These are phyloP conservation scores for Gossypium raimondii DNA, from an alignment of 345 rosid species.

Conservation along the genomic window DNA sequence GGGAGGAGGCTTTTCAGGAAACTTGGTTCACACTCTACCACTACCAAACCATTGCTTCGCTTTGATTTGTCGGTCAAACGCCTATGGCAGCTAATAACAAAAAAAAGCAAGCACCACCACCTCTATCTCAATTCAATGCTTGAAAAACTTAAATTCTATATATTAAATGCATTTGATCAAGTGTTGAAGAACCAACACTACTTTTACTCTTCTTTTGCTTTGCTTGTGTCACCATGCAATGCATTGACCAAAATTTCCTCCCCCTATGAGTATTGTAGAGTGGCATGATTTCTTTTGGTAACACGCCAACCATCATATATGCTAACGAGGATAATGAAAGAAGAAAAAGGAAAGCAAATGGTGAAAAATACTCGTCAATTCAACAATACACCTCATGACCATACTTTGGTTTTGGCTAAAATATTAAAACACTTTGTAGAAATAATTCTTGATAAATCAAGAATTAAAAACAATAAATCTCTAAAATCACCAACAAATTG, in stretches of 20 bases:
- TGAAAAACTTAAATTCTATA: background rate
- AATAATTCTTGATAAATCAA: too few species aligned
- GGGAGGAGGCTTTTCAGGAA: constrained; percentile 1
- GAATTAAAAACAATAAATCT: too few species aligned
- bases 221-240: background rate
- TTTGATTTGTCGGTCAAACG: background rate
- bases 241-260: background rate
- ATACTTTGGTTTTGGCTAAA: background rate
- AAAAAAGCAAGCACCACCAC: background rate
- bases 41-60: background rate
- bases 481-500: too few species aligned
- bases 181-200: background rate
- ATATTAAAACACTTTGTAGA: too few species aligned
- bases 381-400: background rate
- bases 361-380: background rate
- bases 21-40: constrained; percentile 1
- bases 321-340: background rate
- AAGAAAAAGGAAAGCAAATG: background rate
- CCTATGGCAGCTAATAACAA: background rate
- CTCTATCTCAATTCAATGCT: constrained; percentile 1
- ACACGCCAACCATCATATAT: background rate
- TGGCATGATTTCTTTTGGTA: background rate
- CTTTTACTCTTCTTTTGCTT: background rate
- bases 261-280: background rate
- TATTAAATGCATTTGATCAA: background rate